Conservation (phyloP, 371 early-diverging fungal species). For the Mucor mucedo region DNA sequence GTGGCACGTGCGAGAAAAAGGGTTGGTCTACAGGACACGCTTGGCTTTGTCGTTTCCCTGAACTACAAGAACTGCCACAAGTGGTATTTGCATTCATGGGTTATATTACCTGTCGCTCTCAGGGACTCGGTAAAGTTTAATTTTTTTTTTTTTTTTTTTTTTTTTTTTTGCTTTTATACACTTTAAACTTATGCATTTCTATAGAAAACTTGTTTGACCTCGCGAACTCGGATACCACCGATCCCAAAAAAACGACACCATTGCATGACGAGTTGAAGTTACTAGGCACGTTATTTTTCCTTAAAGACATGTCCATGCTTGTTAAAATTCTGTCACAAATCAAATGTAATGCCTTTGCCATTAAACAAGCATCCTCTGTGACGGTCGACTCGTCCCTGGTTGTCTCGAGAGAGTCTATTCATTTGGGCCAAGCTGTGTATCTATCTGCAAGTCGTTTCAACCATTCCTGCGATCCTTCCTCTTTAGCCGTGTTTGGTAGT, state of each 20-base stretch:
- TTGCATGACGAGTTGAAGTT: neutral
- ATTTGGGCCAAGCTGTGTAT: conserved; percentile 36
- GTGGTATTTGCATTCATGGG: conserved; percentile 29
- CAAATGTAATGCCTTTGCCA: conserved; percentile 39
- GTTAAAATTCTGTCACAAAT: conserved; percentile 33
- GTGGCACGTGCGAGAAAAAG: conserved; percentile 11
- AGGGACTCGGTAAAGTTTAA: conserved; percentile 9
- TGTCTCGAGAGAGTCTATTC: conserved; percentile 10
- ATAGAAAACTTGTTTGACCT: conserved; percentile 23
- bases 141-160: neutral
- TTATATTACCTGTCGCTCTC: conserved; percentile 16
- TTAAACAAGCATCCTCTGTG: conserved; percentile 15
- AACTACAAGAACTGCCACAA: conserved; percentile 11
- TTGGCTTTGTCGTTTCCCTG: conserved; percentile 27
- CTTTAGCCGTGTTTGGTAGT: conserved; percentile 33
- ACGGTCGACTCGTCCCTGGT: conserved; percentile 3
- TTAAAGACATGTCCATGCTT: conserved; percentile 21
- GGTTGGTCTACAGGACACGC: conserved; percentile 27
- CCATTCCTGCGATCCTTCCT: conserved; percentile 41
- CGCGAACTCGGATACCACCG: neutral
- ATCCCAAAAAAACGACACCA: neutral
- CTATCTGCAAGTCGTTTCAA: conserved; percentile 39
- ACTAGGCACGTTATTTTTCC: conserved; percentile 8
- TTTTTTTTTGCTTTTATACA: neutral
- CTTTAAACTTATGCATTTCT: neutral